Evolutionary conservation across 2,329 filamentous ascomycete species (phyloP), one percentile per base, ranked within the genome.

Genomic region (Verticillium nonalfalfae): DNA sequence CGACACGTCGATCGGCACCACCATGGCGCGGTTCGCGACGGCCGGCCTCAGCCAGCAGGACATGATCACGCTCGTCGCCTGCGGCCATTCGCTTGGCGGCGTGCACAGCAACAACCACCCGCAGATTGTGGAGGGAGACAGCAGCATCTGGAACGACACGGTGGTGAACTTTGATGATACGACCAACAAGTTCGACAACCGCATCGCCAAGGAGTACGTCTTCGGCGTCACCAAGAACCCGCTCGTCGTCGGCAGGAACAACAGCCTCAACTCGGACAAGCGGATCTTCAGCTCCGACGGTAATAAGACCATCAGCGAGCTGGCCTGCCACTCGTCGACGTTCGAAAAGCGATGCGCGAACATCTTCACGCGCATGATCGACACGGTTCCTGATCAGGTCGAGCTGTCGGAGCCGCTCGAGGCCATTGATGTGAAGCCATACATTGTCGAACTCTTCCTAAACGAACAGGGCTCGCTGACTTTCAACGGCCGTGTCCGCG

Each of bases 221-320:
- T 36, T 59, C 11, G 66, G 67, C 6, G 62, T 64, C 26, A 65
- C 66, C 21, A 56, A 66, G 57, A 68, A 68, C 36, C 66, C 67
- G 0, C 63, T 69, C 1, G 67, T 66, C 0, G 63, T 66, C 33
- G 66, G 65, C n/a, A 58, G 59, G 56, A 69, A 69, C 45, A 63
- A 63, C 56, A 67, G 66, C 9, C 63, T 67, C 2, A 63, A 62
- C 39, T 69, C 66, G 9, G 66, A 67, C 56, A 62, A 56, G 33
- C 60, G 67, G 39, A 68, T 69, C 45, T 69, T 69, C 35, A 60
- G 59, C 13, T 62, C 63, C 9, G 67, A 69, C 56, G 68, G 68
- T 1, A 79, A 80, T 67, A 72, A 69, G 26, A 80, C 78, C 1
- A 77, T 82, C 56, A 68, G 66, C 26, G 68, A 71, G 1, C 68